These are phyloP conservation scores for Russula vinacea DNA, from an alignment of 768 basidiomycete genomes.

Conservation along the genomic window DNA sequence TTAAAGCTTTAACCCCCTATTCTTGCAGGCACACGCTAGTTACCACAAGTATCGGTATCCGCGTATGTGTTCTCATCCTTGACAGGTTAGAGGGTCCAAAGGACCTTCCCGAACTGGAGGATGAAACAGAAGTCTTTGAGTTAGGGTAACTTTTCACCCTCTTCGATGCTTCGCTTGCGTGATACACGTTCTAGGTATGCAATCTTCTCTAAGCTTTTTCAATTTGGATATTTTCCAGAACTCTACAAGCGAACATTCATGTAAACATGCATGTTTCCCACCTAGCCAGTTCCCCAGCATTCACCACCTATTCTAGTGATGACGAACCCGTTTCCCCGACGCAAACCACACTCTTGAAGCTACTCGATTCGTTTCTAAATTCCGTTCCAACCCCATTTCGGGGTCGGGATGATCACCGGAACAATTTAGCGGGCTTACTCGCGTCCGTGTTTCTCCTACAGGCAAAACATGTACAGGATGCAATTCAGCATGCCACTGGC, in stretches of 20 bases:
- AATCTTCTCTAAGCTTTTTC: conserved; percentile 25
- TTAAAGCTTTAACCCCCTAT: not conserved
- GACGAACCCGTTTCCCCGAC: conserved; percentile 77
- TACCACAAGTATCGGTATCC: conserved; percentile 53
- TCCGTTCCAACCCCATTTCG: conserved; percentile 34
- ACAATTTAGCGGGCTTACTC: conserved; percentile 16
- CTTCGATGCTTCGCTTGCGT: conserved; percentile 11
- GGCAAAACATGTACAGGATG: conserved; percentile 8
- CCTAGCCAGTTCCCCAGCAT: not conserved
- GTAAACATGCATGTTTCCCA: conserved; percentile 15
- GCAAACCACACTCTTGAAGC: conserved; percentile 83
- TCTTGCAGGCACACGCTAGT: conserved; percentile 49
- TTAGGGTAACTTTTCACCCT: conserved; percentile 50
- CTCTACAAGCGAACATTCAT: conserved; percentile 24
- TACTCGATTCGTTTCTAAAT: conserved; percentile 82
- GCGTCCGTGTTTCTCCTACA: conserved; percentile 14
- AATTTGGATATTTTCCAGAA: conserved; percentile 27
- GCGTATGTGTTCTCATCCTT: conserved; percentile 64
- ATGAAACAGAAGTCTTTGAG: conserved; percentile 69
- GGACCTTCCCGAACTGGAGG: conserved; percentile 62
- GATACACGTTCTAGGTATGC: conserved; percentile 26
- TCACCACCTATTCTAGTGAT: conserved; percentile 40
- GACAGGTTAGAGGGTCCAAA: conserved; percentile 69
- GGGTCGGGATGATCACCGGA: conserved; percentile 1
- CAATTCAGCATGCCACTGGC: conserved; percentile 23